Evolutionary conservation across 306 rosid genomes (phyloP).

Genomic region (Gleditsia sinensis): DNA sequence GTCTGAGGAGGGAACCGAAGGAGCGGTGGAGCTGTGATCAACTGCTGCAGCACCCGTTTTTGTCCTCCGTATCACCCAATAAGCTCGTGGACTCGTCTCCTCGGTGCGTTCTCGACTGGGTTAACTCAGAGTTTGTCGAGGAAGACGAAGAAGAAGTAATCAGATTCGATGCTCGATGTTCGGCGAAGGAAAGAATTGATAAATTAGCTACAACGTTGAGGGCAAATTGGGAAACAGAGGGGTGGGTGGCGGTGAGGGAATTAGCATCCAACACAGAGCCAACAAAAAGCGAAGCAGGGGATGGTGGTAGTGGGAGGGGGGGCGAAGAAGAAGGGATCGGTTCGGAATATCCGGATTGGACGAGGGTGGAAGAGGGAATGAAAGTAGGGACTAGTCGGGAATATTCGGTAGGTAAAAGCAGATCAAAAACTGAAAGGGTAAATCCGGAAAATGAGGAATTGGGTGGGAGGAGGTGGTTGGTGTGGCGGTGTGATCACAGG

Average conservation of each 20-base stretch:
- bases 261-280: slow-evolving; percentile 6
- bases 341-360: slow-evolving; percentile 5
- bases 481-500: slow-evolving; percentile 9
- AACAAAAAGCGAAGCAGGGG: slow-evolving; percentile 11
- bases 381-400: slow-evolving; percentile 12
- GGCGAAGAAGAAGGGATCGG: slow-evolving; percentile 13
- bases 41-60: slow-evolving; percentile 71
- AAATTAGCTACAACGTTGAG: slow-evolving; percentile 34
- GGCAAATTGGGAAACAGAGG: slow-evolving; percentile 62
- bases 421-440: not conserved
- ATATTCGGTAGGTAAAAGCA: not conserved
- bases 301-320: slow-evolving; percentile 3
- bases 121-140: slow-evolving; percentile 37
- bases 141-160: slow-evolving; percentile 24
- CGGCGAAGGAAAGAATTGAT: slow-evolving; percentile 41
- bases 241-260: slow-evolving; percentile 58
- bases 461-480: slow-evolving; percentile 20
- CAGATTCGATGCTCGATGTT: not conserved
- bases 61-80: slow-evolving; percentile 30
- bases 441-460: slow-evolving; percentile 7
- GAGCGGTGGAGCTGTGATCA: slow-evolving; percentile 71
- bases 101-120: slow-evolving; percentile 70
- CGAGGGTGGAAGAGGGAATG: not conserved
- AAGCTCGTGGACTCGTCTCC: slow-evolving; percentile 52
- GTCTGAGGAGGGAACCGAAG: slow-evolving; percentile 49